These are phyloP conservation scores for Calonectria pseudoturangicola DNA, from an alignment of 2,329 filamentous ascomycete species.

Conservation along the genomic window DNA sequence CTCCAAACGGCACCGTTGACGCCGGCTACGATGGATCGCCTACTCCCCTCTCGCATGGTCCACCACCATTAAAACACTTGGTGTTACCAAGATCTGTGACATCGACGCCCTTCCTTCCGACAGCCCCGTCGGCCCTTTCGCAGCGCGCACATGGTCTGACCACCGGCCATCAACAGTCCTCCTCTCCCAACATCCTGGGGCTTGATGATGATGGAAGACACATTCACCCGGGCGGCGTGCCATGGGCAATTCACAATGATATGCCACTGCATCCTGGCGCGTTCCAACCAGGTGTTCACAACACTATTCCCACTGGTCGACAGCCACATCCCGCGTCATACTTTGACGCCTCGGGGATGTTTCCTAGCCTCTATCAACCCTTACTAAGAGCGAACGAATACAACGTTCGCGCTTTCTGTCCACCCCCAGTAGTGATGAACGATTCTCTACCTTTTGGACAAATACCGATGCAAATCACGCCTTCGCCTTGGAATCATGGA, in stretches of 20 bases:
- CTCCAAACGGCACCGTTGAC: conserved; percentile 93
- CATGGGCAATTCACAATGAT: conserved; percentile 46
- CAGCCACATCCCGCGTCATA: conserved; percentile 44
- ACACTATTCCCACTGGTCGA: conserved; percentile 33
- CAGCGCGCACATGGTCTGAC: conserved; percentile 40
- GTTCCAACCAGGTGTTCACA: conserved; percentile 43
- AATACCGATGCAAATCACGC: conserved; percentile 49
- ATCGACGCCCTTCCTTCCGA: conserved; percentile 44
- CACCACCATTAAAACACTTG: conserved; percentile 88
- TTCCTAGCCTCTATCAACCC: conserved; percentile 55
- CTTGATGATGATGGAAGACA: conserved; percentile 44
- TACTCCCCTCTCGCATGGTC: conserved; percentile 81
- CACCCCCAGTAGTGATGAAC: conserved; percentile 58
- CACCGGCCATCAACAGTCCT: conserved; percentile 40
- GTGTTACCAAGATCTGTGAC: conserved; percentile 76
- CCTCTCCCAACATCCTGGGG: conserved; percentile 40
- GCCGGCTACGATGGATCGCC: conserved; percentile 93
- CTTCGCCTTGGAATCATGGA: conserved; percentile 47
- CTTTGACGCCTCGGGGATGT: conserved; percentile 43
- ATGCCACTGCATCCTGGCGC: conserved; percentile 38
- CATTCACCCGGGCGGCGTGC: conserved; percentile 35
- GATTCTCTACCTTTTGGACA: conserved; percentile 58
- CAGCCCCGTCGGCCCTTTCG: conserved; percentile 41
- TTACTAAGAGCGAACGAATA: conserved; percentile 61
- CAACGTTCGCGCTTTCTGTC: conserved; percentile 62